Percentiles rank a stretch among this genome's conserved stretches.
Evolutionary conservation across 805 yeast species (phyloP).

Genomic region (Nakazawaea molendinolei): DNA sequence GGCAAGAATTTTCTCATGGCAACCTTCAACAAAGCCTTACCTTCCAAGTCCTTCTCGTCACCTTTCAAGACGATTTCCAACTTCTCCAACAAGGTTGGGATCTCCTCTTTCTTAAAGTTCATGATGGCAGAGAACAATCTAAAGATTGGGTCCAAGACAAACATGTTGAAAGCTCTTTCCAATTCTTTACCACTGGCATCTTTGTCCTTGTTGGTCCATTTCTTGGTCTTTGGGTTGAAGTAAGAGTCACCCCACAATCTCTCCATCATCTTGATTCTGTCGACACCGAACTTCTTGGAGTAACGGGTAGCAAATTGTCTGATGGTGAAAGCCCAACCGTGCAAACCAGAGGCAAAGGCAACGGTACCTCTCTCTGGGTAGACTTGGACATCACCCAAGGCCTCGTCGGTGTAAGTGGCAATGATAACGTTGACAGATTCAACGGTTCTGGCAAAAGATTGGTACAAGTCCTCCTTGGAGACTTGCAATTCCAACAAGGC

Average conservation of each 20-base stretch:
- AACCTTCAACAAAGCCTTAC: constrained; percentile 96
- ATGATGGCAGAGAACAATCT: constrained; percentile 93
- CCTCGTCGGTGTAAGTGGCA: constrained; percentile 87
- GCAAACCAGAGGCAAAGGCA: constrained; percentile 99
- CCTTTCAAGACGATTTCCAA: constrained; percentile 89
- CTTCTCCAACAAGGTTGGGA: constrained; percentile 85
- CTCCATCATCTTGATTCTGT: constrained; percentile 95
- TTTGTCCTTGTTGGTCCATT: constrained; percentile 95
- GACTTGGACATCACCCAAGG: constrained; percentile 94
- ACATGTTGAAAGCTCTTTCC: constrained; percentile 99
- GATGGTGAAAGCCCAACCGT: constrained; percentile 99
- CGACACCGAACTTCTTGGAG: constrained; percentile 99
- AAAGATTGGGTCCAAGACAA: constrained; percentile 98
- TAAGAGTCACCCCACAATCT: constrained; percentile 99
- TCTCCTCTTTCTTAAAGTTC: constrained; percentile 99
- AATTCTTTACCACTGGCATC: constrained; percentile 93
- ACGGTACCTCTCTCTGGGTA: constrained; percentile 99
- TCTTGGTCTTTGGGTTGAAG: constrained; percentile 99
- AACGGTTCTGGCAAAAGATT: constrained; percentile 96
- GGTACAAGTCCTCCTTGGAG: constrained; percentile 98
- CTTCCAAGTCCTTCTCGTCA: constrained; percentile 97
- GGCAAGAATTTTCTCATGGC: constrained; percentile 99
- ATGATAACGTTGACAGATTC: constrained; percentile 99
- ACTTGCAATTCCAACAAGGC: constrained; percentile 98
- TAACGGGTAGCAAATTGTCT: constrained; percentile 98